A percentile compares a stretch with the other conserved stretches of the same genome.
phyloP scores from a whole-genome alignment of 371 early-diverging fungal species.

The Mortierella sp. region DNA sequence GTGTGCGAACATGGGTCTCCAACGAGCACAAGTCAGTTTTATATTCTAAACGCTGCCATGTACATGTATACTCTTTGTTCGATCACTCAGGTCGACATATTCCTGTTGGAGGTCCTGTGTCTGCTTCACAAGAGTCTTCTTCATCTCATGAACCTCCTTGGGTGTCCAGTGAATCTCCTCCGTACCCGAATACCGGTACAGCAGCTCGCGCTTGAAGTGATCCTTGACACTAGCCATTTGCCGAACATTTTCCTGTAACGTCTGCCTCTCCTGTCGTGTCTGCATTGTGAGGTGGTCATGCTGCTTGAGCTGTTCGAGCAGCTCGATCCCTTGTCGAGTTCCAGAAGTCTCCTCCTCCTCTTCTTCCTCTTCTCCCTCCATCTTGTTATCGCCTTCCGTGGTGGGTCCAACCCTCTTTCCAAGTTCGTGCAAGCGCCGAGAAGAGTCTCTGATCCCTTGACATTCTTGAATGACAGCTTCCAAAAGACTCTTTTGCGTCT shows the following conservation, averaged over 20 bases:
- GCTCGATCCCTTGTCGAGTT: background rate
- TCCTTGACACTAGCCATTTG: conserved; percentile 11
- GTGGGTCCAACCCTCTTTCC: background rate
- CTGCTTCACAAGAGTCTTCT: conserved; percentile 15
- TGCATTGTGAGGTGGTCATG: background rate
- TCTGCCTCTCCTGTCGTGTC: conserved; percentile 2
- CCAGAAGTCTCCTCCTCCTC: no score
- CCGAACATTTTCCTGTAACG: conserved; percentile 13
- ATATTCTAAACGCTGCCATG: no score
- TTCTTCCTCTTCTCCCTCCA: no score
- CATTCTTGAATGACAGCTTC: conserved; percentile 26
- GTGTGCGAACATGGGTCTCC: no score
- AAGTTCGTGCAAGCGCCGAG: background rate
- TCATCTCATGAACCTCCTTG: conserved; percentile 8
- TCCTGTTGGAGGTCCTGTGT: conserved; percentile 14
- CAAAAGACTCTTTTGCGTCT: conserved; percentile 22
- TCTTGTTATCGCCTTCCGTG: background rate
- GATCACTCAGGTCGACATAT: conserved; percentile 9
- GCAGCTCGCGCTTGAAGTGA: conserved; percentile 5
- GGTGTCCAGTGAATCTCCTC: conserved; percentile 24
- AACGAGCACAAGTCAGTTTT: no score
- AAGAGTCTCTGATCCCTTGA: conserved; percentile 8
- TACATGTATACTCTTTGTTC: background rate
- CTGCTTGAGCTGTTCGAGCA: conserved; percentile 6
- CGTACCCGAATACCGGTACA: conserved; percentile 33